These are phyloP conservation scores for Sarocladiaceae sp. DNA, from an alignment of 2,329 filamentous ascomycete species.

Conservation along the genomic window DNA sequence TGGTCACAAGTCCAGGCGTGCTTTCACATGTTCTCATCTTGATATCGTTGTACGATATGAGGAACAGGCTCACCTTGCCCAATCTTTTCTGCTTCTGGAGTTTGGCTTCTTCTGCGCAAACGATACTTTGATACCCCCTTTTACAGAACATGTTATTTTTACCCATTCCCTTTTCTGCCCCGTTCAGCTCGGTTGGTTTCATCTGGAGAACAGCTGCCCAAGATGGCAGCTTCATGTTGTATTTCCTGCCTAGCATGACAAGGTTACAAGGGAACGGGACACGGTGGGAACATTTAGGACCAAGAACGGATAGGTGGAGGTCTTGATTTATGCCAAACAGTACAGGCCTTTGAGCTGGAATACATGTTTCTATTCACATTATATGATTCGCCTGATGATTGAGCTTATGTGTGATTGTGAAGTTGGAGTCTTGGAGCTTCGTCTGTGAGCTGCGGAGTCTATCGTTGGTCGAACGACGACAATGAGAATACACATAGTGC, in stretches of 20 bases:
- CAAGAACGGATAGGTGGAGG: neutral
- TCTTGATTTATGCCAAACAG: neutral
- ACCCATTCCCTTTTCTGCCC: neutral
- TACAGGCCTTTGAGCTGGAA: neutral
- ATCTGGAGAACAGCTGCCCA: too few relatives aligned
- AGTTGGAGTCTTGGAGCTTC: too few relatives aligned
- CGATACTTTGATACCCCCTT: conserved; percentile 11
- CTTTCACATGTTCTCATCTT: neutral
- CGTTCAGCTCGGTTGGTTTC: neutral
- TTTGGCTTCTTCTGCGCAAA: conserved; percentile 5
- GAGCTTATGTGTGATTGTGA: too few relatives aligned
- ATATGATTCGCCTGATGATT: neutral
- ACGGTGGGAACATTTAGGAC: neutral
- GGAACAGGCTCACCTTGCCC: neutral
- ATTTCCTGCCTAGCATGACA: neutral
- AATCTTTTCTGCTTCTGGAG: conserved; percentile 5
- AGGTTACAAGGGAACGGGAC: neutral
- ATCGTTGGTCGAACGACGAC: too few relatives aligned
- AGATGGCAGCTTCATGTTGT: too few relatives aligned
- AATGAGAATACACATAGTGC: too few relatives aligned
- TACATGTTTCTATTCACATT: neutral
- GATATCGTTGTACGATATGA: conserved; percentile 6
- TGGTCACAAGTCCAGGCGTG: neutral
- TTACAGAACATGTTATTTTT: conserved; percentile 4
- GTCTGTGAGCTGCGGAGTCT: too few relatives aligned